Base-by-base conservation (phyloP, 2,329 filamentous ascomycete genomes). In the Xylaria sp. region DNA sequence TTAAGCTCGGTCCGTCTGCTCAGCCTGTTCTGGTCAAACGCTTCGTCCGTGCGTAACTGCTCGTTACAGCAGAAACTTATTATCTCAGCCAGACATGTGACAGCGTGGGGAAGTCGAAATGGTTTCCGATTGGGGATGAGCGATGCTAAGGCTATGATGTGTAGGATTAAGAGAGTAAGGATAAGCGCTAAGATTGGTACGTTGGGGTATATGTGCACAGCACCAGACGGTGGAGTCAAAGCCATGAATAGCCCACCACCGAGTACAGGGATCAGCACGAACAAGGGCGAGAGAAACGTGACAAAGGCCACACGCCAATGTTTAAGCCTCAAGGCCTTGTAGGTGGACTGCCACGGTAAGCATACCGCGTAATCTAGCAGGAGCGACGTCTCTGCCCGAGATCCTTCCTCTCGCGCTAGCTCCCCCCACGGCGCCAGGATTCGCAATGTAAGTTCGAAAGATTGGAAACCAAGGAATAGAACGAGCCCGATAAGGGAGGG, bases 11-110 rank as follows among this genome's bases (percentile, higher is more conserved):
- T 83, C 71, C 90, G 91, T n/a, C 85, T 90, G 32, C 61, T 37
- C 47, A 70, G 63, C 18, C 85, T 84, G 2, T 91, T 88, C 44
- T 90, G 87, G 60, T 89, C 86, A 77, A 98, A 95, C 0, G 91
- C 87, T 10, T 89, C 85, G 75, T 97, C 94, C 5, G 87, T 84
- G 1, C 93, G 83, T 21, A 97, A 83, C 27, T 91, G 90, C 51
- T 90, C 90, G 73, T 91, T 90, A 68, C 92, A 89, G 50, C 95
- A 84, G 78, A 95, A 94, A 76, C 89, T 91, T 73, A 97, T 86
- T 25, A 94, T 84, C 77, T 94, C 93, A 1, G 92, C 92, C 21
- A 97, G 84, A 55, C 87, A 93, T 69, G 86, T 87, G 48, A 92
- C 89, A 5, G 86, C 85, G 77, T 97, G 93, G 0, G 93, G 93